These are phyloP conservation scores for Apostasia ramifera DNA, from an alignment of 106 monocot species.

Conservation along the genomic window DNA sequence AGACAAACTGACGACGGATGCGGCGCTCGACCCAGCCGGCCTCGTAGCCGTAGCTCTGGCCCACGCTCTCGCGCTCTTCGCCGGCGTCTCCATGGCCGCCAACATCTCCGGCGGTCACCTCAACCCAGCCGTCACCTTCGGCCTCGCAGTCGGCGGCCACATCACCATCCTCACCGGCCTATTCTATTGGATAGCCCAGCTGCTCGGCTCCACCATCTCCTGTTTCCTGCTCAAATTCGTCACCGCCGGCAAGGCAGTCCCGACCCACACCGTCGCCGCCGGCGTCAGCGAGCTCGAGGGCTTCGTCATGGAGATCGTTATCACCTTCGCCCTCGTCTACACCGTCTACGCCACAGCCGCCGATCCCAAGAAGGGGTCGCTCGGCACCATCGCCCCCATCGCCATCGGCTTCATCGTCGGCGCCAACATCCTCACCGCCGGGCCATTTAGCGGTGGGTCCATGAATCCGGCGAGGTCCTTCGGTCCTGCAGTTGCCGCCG, in stretches of 20 bases:
- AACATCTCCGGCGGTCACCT: slow-evolving; percentile 80
- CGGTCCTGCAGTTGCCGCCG: slow-evolving; percentile 62
- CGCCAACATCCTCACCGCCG: slow-evolving; percentile 79
- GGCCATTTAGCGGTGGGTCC: slow-evolving; percentile 69
- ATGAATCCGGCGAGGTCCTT: slow-evolving; percentile 85
- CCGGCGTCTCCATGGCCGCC: slow-evolving; percentile 62
- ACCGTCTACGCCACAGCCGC: slow-evolving; percentile 76
- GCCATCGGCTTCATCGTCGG: slow-evolving; percentile 86
- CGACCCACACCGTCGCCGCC: slow-evolving; percentile 44
- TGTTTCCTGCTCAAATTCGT: slow-evolving; percentile 60
- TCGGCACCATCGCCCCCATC: slow-evolving; percentile 79
- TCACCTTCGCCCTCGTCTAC: slow-evolving; percentile 73
- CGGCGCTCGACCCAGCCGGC: slow-evolving; percentile 54
- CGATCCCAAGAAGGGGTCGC: slow-evolving; percentile 64
- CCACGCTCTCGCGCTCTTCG: slow-evolving; percentile 64
- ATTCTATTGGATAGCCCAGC: slow-evolving; percentile 80
- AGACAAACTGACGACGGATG: slow-evolving; percentile 51
- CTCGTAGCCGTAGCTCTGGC: slow-evolving; percentile 54
- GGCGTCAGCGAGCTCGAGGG: slow-evolving; percentile 42
- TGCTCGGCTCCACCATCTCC: slow-evolving; percentile 47
- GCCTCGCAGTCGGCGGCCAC: slow-evolving; percentile 55
- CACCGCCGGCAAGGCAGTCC: slow-evolving; percentile 50
- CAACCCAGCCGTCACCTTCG: slow-evolving; percentile 67
- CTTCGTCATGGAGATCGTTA: slow-evolving; percentile 59
- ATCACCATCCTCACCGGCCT: slow-evolving; percentile 65